These are phyloP conservation scores for Trifolium repens DNA, from an alignment of 306 rosid genomes.

Conservation along the genomic window DNA sequence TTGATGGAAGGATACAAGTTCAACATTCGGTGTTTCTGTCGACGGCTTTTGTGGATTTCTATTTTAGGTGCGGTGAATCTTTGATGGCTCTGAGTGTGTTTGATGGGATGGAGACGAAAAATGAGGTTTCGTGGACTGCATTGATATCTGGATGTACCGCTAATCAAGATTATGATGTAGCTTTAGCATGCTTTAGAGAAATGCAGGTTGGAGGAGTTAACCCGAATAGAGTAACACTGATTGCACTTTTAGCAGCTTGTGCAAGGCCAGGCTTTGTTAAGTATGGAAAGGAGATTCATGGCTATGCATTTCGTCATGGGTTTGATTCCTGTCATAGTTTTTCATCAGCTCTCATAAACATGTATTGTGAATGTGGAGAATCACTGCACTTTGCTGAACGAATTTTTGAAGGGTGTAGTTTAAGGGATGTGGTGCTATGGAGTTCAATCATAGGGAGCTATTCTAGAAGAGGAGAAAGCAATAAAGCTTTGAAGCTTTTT, in stretches of 20 bases:
- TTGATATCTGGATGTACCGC: constrained; percentile 61
- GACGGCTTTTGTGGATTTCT: constrained; percentile 66
- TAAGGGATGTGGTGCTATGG: constrained; percentile 74
- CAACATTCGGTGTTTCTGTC: constrained; percentile 53
- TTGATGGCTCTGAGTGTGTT: constrained; percentile 58
- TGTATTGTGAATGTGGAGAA: constrained; percentile 55
- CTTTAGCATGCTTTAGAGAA: constrained; percentile 53
- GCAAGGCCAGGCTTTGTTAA: constrained; percentile 46
- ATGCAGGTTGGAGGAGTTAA: constrained; percentile 60
- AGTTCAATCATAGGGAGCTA: constrained; percentile 61
- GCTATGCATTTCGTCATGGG: constrained; percentile 55
- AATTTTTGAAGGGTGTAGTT: constrained; percentile 52
- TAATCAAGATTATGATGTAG: constrained; percentile 45
- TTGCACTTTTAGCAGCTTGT: constrained; percentile 62
- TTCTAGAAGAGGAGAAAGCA: constrained; percentile 53
- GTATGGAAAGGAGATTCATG: constrained; percentile 67
- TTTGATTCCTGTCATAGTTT: constrained; percentile 55
- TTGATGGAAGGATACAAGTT: constrained; percentile 50
- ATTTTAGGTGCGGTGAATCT: constrained; percentile 53
- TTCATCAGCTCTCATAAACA: constrained; percentile 63
- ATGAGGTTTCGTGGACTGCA: constrained; percentile 78
- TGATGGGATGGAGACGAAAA: constrained; percentile 53
- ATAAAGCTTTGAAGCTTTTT: constrained; percentile 59
- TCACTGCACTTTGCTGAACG: constrained; percentile 50
- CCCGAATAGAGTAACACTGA: constrained; percentile 64